Conservation (phyloP, 495 filamentous ascomycete genomes). For the Staphylotrichum tortipilum region DNA sequence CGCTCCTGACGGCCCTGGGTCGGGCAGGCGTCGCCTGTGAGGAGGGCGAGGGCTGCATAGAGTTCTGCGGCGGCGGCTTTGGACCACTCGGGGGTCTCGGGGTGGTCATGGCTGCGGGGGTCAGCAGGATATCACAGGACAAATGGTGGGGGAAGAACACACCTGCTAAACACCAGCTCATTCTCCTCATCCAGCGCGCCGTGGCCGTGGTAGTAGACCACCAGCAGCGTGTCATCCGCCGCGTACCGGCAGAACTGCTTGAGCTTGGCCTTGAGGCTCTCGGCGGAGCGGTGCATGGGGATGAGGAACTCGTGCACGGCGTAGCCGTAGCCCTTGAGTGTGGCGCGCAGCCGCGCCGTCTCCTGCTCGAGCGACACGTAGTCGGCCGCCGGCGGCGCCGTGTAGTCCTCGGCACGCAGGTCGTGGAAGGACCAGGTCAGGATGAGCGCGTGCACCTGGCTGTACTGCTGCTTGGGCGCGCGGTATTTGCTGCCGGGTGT, state of each 20-base stretch:
- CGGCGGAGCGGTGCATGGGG: conserved; percentile 19
- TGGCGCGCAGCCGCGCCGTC: conserved; percentile 20
- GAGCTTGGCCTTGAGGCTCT: conserved; percentile 9
- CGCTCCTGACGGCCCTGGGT: conserved; percentile 8
- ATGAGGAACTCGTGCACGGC: conserved; percentile 21
- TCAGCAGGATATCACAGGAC: background rate
- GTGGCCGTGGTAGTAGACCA: conserved; percentile 29
- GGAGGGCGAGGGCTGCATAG: conserved; percentile 23
- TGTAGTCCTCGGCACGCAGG: conserved; percentile 19
- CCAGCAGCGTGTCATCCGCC: conserved; percentile 23
- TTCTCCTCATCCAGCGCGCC: conserved; percentile 25
- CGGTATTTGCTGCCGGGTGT: conserved; percentile 8
- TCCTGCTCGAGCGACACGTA: conserved; percentile 28
- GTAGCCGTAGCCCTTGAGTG: conserved; percentile 22
- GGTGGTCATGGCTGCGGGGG: conserved; percentile 24
- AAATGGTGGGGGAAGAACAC: background rate
- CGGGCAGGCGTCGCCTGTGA: conserved; percentile 10
- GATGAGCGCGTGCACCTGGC: conserved; percentile 23
- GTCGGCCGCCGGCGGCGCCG: conserved; percentile 15
- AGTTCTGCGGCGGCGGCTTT: conserved; percentile 26
- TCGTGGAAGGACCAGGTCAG: conserved; percentile 29
- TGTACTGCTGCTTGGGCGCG: conserved; percentile 13
- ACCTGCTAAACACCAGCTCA: conserved; percentile 30
- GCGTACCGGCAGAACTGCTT: conserved; percentile 19
- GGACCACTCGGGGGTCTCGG: conserved; percentile 20